These are phyloP conservation scores for Lachancea nothofagi DNA, from an alignment of 805 yeast genomes.

Conservation along the genomic window DNA sequence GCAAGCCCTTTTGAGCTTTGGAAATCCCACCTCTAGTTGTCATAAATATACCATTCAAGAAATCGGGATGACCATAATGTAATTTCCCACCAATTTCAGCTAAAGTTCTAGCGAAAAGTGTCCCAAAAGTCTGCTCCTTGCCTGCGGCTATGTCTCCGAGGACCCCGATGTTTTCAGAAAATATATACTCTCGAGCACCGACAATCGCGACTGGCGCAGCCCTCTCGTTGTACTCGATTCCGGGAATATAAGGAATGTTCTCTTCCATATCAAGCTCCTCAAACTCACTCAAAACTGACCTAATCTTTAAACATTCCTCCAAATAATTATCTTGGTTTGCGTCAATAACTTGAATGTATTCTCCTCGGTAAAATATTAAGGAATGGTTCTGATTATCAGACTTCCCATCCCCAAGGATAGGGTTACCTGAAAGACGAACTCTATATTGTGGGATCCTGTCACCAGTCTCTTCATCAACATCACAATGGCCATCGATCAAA, in stretches of 20 bases:
- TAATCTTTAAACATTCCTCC: conserved; percentile 88
- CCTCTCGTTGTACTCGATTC: conserved; percentile 38
- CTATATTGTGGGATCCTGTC: conserved; percentile 57
- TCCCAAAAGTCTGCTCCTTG: conserved; percentile 95
- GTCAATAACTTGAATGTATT: conserved; percentile 89
- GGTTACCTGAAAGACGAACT: conserved; percentile 83
- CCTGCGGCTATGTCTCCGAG: conserved; percentile 97
- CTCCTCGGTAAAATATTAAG: conserved; percentile 83
- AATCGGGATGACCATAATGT: conserved; percentile 97
- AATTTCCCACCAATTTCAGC: conserved; percentile 93
- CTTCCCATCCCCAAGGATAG: conserved; percentile 94
- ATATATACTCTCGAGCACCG: conserved; percentile 93
- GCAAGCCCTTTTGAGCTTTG: conserved; percentile 90
- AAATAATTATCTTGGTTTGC: conserved; percentile 95
- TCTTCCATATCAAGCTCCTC: conserved; percentile 63
- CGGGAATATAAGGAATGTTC: conserved; percentile 56
- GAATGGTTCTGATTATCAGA: conserved; percentile 93
- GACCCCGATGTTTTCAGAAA: conserved; percentile 87
- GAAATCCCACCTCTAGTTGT: conserved; percentile 94
- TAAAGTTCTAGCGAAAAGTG: conserved; percentile 85
- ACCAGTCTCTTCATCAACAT: conserved; percentile 49
- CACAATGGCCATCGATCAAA: conserved; percentile 56
- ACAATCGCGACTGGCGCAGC: conserved; percentile 75
- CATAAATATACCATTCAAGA: conserved; percentile 85
- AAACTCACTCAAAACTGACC: conserved; percentile 84